Conservation (phyloP, 768 basidiomycete species). For the Termitomyces sp. region DNA sequence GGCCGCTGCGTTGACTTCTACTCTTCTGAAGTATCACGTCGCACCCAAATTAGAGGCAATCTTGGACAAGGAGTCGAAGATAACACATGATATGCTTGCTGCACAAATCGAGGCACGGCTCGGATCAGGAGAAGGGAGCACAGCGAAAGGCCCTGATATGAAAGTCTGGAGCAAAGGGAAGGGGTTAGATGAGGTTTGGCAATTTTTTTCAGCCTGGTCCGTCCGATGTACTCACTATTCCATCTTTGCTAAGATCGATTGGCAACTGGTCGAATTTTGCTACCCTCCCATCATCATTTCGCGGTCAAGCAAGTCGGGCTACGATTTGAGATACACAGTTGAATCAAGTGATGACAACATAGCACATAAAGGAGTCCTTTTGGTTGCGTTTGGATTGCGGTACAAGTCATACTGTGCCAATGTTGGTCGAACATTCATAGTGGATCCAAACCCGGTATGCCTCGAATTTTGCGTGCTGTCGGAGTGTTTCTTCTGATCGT, state of each 20-base stretch:
- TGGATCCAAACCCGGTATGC: conserved; percentile 83
- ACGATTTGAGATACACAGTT: conserved; percentile 85
- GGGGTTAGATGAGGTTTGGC: conserved; percentile 67
- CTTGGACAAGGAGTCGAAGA: conserved; percentile 87
- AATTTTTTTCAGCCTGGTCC: background rate
- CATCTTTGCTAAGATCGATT: conserved; percentile 64
- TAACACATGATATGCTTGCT: conserved; percentile 84
- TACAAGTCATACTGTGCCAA: conserved; percentile 94
- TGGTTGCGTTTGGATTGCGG: conserved; percentile 84
- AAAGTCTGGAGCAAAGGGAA: conserved; percentile 86
- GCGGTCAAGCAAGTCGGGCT: conserved; percentile 75
- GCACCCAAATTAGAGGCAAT: conserved; percentile 86
- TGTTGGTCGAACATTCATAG: conserved; percentile 91
- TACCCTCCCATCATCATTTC: conserved; percentile 97
- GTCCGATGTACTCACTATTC: background rate
- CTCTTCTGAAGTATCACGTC: conserved; percentile 81
- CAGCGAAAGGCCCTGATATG: conserved; percentile 84
- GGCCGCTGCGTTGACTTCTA: conserved; percentile 78
- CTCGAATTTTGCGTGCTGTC: background rate
- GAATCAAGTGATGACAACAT: conserved; percentile 83
- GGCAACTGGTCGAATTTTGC: conserved; percentile 87
- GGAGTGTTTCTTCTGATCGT: conserved; percentile 5
- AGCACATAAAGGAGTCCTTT: conserved; percentile 83
- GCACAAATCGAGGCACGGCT: conserved; percentile 84
- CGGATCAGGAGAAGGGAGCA: conserved; percentile 77